These are phyloP conservation scores for Penicillium brevicompactum DNA, from an alignment of 2,329 filamentous ascomycete species.

Conservation along the genomic window DNA sequence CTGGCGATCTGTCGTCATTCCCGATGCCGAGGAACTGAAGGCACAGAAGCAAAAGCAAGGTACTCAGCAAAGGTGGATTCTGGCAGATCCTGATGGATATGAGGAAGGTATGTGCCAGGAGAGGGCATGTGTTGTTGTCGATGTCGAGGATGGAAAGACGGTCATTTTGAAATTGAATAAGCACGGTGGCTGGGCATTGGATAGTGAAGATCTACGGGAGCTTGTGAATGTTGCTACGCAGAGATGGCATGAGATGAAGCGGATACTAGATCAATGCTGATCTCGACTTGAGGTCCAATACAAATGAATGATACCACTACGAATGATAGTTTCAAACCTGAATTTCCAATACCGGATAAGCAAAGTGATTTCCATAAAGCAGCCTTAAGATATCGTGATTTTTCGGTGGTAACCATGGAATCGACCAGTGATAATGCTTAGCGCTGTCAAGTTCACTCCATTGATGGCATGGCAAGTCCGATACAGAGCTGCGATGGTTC, in stretches of 20 bases:
- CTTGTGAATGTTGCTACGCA: slow-evolving; percentile 62
- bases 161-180: slow-evolving; percentile 75
- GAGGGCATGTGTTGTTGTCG: slow-evolving; percentile 79
- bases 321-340: neutral
- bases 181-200: slow-evolving; percentile 73
- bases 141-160: slow-evolving; percentile 52
- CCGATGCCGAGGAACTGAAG: slow-evolving; percentile 34
- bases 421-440: neutral
- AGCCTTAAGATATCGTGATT: neutral
- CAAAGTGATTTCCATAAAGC: neutral
- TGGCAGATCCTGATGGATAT: slow-evolving; percentile 85
- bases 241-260: slow-evolving; percentile 65
- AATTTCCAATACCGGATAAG: neutral
- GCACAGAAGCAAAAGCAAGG: slow-evolving; percentile 45
- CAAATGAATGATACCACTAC: slow-evolving; percentile 32
- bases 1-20: slow-evolving; percentile 41
- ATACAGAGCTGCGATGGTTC: neutral
- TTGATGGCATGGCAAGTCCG: too few relatives aligned
- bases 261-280: slow-evolving; percentile 41
- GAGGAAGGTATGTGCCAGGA: slow-evolving; percentile 87
- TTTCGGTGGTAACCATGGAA: too few relatives aligned
- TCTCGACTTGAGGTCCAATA: slow-evolving; percentile 7
- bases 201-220: slow-evolving; percentile 62
- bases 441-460: slow-evolving; percentile 1
- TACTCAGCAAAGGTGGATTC: slow-evolving; percentile 62